Percentiles rank a stretch among this genome's conserved stretches.
Conservation (phyloP, 2,329 filamentous ascomycete species). For the Lasiodiplodia sp. region DNA sequence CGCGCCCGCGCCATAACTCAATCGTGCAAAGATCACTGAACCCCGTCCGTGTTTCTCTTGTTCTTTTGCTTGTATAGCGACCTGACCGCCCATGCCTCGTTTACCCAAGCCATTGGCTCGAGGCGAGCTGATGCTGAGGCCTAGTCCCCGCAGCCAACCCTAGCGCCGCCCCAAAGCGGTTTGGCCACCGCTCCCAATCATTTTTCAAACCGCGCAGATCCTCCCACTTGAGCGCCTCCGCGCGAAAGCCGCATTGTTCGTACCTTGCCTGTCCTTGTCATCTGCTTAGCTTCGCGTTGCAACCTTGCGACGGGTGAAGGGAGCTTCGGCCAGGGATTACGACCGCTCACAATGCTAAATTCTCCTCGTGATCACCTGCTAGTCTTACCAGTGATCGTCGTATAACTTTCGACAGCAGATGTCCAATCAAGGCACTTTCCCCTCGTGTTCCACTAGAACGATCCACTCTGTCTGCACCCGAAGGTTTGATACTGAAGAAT, state of each 20-base stretch:
- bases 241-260: background rate
- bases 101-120: conserved; percentile 2
- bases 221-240: too few relatives aligned
- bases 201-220: background rate
- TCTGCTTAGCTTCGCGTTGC: background rate
- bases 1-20: conserved; percentile 11
- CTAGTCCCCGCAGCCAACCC: background rate
- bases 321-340: background rate
- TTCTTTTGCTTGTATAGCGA: too few relatives aligned
- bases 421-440: too few relatives aligned
- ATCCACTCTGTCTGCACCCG: too few relatives aligned
- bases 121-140: background rate
- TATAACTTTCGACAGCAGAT: too few relatives aligned
- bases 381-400: background rate
- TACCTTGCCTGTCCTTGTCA: background rate
- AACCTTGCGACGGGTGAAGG: background rate
- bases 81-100: background rate
- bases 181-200: conserved; percentile 6
- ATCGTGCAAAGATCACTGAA: conserved; percentile 14
- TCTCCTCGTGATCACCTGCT: background rate
- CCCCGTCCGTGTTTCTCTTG: background rate
- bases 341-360: background rate
- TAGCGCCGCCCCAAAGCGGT: background rate
- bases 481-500: too few relatives aligned
- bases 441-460: too few relatives aligned